Conservation (phyloP, 2,329 filamentous ascomycete species). For the Ophiostoma sp. region DNA sequence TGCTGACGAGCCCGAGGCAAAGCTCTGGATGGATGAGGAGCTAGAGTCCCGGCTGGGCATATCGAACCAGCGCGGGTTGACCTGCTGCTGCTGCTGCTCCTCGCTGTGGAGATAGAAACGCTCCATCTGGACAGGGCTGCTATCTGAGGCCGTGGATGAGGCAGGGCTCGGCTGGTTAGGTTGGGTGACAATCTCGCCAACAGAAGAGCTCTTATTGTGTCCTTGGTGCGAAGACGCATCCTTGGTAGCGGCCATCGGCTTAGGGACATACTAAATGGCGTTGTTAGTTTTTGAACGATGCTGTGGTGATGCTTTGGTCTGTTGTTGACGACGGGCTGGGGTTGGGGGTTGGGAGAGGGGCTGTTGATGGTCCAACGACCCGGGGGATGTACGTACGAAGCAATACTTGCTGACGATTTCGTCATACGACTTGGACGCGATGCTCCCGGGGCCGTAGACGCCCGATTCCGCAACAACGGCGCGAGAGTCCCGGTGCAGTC, state of each 20-base stretch:
- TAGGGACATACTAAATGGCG: slow-evolving; percentile 54
- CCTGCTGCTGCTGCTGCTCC: slow-evolving; percentile 17
- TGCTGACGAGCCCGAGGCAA: slow-evolving; percentile 1
- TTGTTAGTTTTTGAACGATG: slow-evolving; percentile 23
- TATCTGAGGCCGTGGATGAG: slow-evolving; percentile 36
- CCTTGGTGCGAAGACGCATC: slow-evolving; percentile 43
- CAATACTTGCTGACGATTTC: slow-evolving; percentile 99
- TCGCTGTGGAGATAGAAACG: slow-evolving; percentile 31
- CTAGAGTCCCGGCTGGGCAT: slow-evolving; percentile 36
- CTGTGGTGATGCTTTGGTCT: slow-evolving; percentile 33
- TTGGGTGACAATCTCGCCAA: slow-evolving; percentile 34
- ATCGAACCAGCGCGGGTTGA: slow-evolving; percentile 40
- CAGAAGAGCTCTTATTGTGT: slow-evolving; percentile 40
- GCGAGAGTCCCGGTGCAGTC: slow-evolving; percentile 16
- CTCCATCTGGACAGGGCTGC: slow-evolving; percentile 36
- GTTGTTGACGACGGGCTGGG: slow-evolving; percentile 31
- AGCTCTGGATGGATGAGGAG: slow-evolving; percentile 29
- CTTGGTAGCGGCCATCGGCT: slow-evolving; percentile 47
- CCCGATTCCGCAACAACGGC: slow-evolving; percentile 20
- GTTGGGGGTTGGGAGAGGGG: slow-evolving; percentile 23
- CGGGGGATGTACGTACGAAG: slow-evolving; percentile 77
- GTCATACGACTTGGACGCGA: slow-evolving; percentile 86
- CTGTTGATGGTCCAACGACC: slow-evolving; percentile 24
- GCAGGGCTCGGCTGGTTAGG: slow-evolving; percentile 34
- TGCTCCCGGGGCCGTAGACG: slow-evolving; percentile 42